Evolutionary conservation across 352 stramenopile species (phyloP), one percentile per base, ranked within the genome.

Genomic region (Chrysophaeum taylorii): DNA sequence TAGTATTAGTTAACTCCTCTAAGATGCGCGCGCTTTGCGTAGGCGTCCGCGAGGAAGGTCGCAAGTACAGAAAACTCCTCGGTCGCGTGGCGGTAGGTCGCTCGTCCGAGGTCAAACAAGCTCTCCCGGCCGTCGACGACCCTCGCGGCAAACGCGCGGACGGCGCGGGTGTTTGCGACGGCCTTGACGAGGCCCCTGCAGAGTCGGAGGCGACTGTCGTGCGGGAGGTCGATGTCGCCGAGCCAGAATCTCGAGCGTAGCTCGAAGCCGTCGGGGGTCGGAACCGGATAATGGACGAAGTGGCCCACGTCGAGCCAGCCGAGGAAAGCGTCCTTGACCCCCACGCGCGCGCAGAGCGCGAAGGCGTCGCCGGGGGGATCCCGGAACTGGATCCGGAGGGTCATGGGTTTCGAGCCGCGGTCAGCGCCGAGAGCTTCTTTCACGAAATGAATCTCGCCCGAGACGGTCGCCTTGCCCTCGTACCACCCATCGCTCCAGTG

Each of bases 251-350:
- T 25, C 50, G 50, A 62, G 2, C 4, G 15, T 2, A 62, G 25
- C 14, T 4, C 2, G 25, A 62, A 35, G 50, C 50, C 50, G 27
- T 31, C 50, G 5, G 2, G 9, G 7, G 15, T 1, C 7, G 50
- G 50, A 25, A 12, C 27, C 27, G 50, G 35, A 21, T 39, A 62
- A n/a, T 62, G 50, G 23, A 62, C 23, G 50, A 62, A 62, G 23
- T 62, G 50, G 15, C 50, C 50, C n/a, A 62, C 50, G 50, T 62
- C 50, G 50, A 62, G 50, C 50, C 50, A 62, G 50, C 50, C 50
- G 2, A n/a, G 7, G 15, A 62, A 5, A 9, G 27, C 25, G 50
- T 62, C 50, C 4, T 18, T 21, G 15, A 36, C 25, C 7, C 15
- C 50, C 27, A 62, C 23, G 23, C 50, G 50, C n/a, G 50, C 50